These are phyloP conservation scores for Bolboschoenoplectus hybrid DNA, from an alignment of 202 grass and related monocot genomes.

Conservation along the genomic window DNA sequence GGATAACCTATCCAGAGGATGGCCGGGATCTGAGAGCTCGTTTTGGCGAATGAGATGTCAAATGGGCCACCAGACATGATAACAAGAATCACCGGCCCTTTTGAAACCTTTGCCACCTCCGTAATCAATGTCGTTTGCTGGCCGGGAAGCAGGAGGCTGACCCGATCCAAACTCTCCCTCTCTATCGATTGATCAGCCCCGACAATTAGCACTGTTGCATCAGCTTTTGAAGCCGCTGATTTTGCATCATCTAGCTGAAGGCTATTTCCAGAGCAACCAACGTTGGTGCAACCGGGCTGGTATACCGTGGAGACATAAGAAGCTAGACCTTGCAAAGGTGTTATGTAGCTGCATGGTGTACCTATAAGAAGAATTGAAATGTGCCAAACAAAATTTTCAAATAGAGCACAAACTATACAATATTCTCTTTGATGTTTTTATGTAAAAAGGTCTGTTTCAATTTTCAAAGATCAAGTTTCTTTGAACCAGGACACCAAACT, in stretches of 20 bases:
- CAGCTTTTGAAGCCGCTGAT: slow-evolving; percentile 62
- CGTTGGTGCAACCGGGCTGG: slow-evolving; percentile 69
- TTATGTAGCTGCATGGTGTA: slow-evolving; percentile 78
- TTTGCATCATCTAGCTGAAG: slow-evolving; percentile 64
- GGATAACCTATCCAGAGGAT: slow-evolving; percentile 95
- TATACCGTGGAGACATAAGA: slow-evolving; percentile 65
- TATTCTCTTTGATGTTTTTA: background rate
- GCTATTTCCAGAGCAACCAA: slow-evolving; percentile 68
- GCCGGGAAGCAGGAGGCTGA: slow-evolving; percentile 66
- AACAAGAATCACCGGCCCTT: slow-evolving; percentile 77
- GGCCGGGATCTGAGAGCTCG: slow-evolving; percentile 55
- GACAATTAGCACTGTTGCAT: slow-evolving; percentile 81
- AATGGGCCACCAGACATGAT: slow-evolving; percentile 91
- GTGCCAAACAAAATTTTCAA: slow-evolving; percentile 11
- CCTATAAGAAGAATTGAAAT: slow-evolving; percentile 36
- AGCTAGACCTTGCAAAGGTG: slow-evolving; percentile 73
- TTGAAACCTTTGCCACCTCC: slow-evolving; percentile 64
- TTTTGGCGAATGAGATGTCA: slow-evolving; percentile 67
- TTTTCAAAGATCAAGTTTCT: background rate
- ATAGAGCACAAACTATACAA: background rate
- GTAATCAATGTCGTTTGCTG: slow-evolving; percentile 67
- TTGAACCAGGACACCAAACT: background rate
- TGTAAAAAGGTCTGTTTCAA: background rate
- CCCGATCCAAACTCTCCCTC: slow-evolving; percentile 72
- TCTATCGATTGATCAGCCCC: slow-evolving; percentile 77